A percentile compares a stretch with the other conserved stretches of the same genome.
phyloP scores from a whole-genome alignment of 805 yeast genomes.

The Tetrapisispora namnaoensis region DNA sequence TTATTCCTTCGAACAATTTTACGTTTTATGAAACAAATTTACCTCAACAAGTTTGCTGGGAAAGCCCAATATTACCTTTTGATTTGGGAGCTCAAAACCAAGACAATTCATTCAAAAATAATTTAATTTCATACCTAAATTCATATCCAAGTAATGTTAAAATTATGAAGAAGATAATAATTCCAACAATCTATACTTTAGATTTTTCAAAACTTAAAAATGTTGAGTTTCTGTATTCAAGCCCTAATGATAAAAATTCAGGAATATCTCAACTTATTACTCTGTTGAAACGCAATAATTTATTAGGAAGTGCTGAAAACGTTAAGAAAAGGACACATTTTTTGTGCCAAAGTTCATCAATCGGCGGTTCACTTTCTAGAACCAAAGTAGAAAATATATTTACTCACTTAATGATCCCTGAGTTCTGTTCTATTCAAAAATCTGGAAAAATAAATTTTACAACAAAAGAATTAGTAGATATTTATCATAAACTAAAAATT shows the following conservation, averaged over 20 bases:
- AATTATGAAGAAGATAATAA: slow-evolving; percentile 17
- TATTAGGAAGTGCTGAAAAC: neutral
- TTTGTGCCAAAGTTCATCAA: slow-evolving; percentile 30
- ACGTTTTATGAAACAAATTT: slow-evolving; percentile 43
- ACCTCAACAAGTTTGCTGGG: slow-evolving; percentile 62
- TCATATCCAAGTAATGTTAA: slow-evolving; percentile 33
- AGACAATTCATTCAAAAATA: slow-evolving; percentile 33
- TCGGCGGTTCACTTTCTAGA: slow-evolving; percentile 17
- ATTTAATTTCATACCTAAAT: slow-evolving; percentile 36
- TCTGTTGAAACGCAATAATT: neutral
- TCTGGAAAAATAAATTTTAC: neutral
- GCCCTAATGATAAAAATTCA: slow-evolving; percentile 36
- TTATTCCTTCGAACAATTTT: slow-evolving; percentile 51
- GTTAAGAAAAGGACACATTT: slow-evolving; percentile 11
- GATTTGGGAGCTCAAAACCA: neutral
- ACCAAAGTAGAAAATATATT: slow-evolving; percentile 13
- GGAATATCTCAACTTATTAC: slow-evolving; percentile 21
- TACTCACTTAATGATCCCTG: slow-evolving; percentile 20
- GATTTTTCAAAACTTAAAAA: slow-evolving; percentile 29
- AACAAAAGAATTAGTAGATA: slow-evolving; percentile 1
- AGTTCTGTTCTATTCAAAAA: slow-evolving; percentile 2
- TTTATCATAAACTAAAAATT: slow-evolving; percentile 5
- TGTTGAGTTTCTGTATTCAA: slow-evolving; percentile 43
- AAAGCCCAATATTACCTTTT: slow-evolving; percentile 36
- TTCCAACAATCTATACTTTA: slow-evolving; percentile 22